Percentiles rank a stretch among this genome's conserved stretches.
Conservation (phyloP, 257 asterid species). For the Fraxinus quadrangulata region DNA sequence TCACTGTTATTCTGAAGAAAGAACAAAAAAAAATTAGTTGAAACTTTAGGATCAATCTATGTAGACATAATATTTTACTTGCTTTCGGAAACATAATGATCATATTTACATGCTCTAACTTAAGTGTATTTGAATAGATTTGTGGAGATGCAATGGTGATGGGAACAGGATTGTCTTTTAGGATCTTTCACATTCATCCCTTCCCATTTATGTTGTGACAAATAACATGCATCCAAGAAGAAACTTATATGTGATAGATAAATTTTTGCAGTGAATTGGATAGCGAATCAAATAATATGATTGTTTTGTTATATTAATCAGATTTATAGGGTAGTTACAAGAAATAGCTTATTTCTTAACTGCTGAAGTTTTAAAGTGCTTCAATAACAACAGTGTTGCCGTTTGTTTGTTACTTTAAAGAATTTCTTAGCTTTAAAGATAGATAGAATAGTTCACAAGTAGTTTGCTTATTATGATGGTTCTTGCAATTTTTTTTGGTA, state of each 20-base stretch:
- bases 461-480: not conserved
- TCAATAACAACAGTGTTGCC: not conserved
- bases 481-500: too few species aligned
- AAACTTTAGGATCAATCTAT: not conserved
- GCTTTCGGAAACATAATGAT: not conserved
- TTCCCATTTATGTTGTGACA: not conserved
- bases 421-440: not conserved
- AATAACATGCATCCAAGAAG: too few species aligned
- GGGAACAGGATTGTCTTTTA: not conserved
- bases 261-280: not conserved
- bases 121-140: not conserved
- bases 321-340: not conserved
- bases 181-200: not conserved
- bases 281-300: too few species aligned
- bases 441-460: not conserved
- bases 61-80: not conserved
- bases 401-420: not conserved
- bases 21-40: not conserved
- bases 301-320: conserved; percentile 1
- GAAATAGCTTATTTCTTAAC: not conserved
- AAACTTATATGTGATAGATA: not conserved
- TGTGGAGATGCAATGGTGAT: not conserved
- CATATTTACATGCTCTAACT: not conserved
- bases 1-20: conserved; percentile 8
- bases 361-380: conserved; percentile 12